Evolutionary conservation across 2,329 filamentous ascomycete genomes (phyloP), one percentile per base, ranked within the genome.

Genomic region (Fusarium illudens): DNA sequence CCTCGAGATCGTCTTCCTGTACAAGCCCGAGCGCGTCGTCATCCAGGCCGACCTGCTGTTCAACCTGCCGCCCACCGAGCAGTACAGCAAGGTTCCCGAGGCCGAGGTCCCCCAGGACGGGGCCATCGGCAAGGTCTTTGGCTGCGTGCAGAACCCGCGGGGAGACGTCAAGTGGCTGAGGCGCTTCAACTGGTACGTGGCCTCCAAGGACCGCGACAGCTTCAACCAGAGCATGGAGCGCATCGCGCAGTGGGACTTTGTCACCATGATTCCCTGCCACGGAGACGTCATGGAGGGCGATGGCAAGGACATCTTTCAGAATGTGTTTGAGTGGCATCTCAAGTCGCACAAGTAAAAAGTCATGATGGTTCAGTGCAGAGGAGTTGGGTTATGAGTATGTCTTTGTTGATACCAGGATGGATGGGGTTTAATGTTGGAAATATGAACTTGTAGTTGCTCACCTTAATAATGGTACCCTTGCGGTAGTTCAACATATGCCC

Each of bases 21-120:
- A 97, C 84, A 90, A 89, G 76, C 93, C 92, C 0, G 90, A 92
- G 12, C 83, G 84, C 59, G 91, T 93, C 0, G 81, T 99, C 44
- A 94, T 99, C 75, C 83, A 97, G 80, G 96, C 94, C 6, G 96
- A 99, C 78, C 80, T 98, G 39, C 77, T 98, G 69, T 98, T 98
- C 85, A 98, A 97, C 78, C 81, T 97, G 32, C 96, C 96, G 0
- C 88, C 93, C 1, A 88, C 82, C 0, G 96, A 99, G 81, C 96
- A 98, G 81, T 97, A 93, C 80, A 96, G 68, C 86, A 92, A 81
- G 82, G 80, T 74, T 87, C 89, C 64, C n/a, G 74, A 75, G 27
- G 65, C 68, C 8, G 74, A 80, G 54, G 64, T 67, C 15, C 70
- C 76, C 27, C 60, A 67, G 34, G 62, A 77, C 19, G 80, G 81